These are phyloP conservation scores for Komagataella phaffii DNA, from an alignment of 805 yeast genomes.

Conservation along the genomic window DNA sequence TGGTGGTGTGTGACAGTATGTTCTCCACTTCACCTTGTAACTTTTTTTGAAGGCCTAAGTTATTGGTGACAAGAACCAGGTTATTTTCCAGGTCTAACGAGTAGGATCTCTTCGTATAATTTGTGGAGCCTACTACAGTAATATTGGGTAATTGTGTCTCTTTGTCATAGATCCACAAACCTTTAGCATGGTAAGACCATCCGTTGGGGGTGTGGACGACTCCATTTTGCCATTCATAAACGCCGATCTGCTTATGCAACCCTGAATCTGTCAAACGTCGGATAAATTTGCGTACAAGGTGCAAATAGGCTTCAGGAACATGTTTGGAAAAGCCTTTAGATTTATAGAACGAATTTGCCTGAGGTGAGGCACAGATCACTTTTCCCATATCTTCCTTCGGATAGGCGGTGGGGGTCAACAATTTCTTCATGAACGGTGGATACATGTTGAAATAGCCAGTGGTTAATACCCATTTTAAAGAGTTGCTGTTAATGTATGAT, in stretches of 20 bases:
- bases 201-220: conserved; percentile 70
- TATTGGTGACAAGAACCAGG: conserved; percentile 65
- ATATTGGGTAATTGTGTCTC: conserved; percentile 46
- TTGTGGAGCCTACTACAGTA: conserved; percentile 84
- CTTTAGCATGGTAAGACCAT: conserved; percentile 98
- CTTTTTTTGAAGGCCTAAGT: conserved; percentile 35
- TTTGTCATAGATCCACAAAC: conserved; percentile 69
- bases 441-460: conserved; percentile 95
- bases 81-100: conserved; percentile 81
- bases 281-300: conserved; percentile 59
- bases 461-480: conserved; percentile 71
- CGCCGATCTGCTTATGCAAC: conserved; percentile 30
- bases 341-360: conserved; percentile 86
- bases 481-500: conserved; percentile 38
- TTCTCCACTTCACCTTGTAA: conserved; percentile 56
- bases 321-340: conserved; percentile 71
- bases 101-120: conserved; percentile 85
- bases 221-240: conserved; percentile 84
- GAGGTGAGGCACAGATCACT: conserved; percentile 84
- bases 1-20: conserved; percentile 28
- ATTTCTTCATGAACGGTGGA: conserved; percentile 48
- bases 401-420: conserved; percentile 41
- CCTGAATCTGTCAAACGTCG: conserved; percentile 29
- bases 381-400: conserved; percentile 24
- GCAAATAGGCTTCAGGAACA: conserved; percentile 78